These are phyloP conservation scores for Rhodotorula sp. DNA, from an alignment of 1,284 basidiomycete genomes.

Conservation along the genomic window DNA sequence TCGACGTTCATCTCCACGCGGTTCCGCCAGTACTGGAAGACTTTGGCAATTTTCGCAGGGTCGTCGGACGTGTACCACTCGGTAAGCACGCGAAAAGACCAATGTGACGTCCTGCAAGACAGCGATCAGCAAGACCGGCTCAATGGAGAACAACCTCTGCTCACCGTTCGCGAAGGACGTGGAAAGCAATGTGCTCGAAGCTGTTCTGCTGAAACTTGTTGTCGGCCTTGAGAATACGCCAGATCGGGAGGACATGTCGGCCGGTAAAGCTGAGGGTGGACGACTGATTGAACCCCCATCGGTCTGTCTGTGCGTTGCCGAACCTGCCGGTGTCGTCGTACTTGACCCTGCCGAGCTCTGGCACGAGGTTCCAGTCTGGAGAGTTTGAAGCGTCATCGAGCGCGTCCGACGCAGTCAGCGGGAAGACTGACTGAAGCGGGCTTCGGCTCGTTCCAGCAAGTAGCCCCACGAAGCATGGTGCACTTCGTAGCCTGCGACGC, in stretches of 20 bases:
- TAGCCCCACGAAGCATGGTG: slow-evolving; percentile 90
- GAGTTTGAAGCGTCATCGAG: neutral
- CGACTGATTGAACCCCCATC: slow-evolving; percentile 73
- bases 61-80: slow-evolving; percentile 67
- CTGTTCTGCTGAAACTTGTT: slow-evolving; percentile 76
- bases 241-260: slow-evolving; percentile 86
- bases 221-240: slow-evolving; percentile 88
- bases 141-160: neutral
- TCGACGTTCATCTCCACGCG: slow-evolving; percentile 68
- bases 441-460: slow-evolving; percentile 64
- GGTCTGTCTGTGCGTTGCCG: slow-evolving; percentile 53
- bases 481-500: slow-evolving; percentile 88
- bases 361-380: slow-evolving; percentile 48
- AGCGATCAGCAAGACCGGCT: neutral
- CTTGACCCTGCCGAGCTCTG: slow-evolving; percentile 50
- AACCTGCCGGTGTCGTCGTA: slow-evolving; percentile 36
- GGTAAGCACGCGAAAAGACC: slow-evolving; percentile 65
- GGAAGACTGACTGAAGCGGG: slow-evolving; percentile 28
- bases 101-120: slow-evolving; percentile 67
- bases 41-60: slow-evolving; percentile 58
- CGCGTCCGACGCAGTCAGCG: neutral
- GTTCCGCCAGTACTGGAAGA: slow-evolving; percentile 65
- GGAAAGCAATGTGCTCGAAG: slow-evolving; percentile 85
- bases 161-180: slow-evolving; percentile 70
- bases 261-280: slow-evolving; percentile 83